Percentiles rank a stretch among this genome's conserved stretches.
Conservation (phyloP, 371 early-diverging fungal species). For the Zancudomyces culisetae region DNA sequence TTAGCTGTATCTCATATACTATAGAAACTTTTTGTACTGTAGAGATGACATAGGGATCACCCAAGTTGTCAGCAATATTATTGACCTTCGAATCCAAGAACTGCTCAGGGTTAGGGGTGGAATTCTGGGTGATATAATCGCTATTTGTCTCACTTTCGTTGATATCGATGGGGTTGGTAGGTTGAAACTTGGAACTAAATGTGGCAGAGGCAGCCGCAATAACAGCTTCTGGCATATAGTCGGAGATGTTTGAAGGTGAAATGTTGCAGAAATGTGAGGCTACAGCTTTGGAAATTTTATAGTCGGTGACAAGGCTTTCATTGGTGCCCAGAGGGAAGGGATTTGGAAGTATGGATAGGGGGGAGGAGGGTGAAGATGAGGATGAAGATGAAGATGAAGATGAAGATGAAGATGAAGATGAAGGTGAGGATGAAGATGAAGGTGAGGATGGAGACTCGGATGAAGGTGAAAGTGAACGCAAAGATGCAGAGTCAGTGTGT, state of each 20-base stretch:
- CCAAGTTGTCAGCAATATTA: background rate
- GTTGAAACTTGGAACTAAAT: background rate
- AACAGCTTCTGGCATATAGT: conserved; percentile 16
- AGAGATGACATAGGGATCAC: background rate
- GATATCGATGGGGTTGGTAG: background rate
- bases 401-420: too few relatives aligned
- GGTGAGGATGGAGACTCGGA: too few relatives aligned
- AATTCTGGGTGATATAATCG: background rate
- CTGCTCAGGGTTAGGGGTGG: background rate
- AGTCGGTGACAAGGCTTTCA: conserved; percentile 12
- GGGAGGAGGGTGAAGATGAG: too few relatives aligned
- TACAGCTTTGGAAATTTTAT: conserved; percentile 17
- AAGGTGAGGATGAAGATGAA: background rate
- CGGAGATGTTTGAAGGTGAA: conserved; percentile 9
- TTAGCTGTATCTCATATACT: background rate
- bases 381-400: too few relatives aligned
- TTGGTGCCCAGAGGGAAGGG: conserved; percentile 25
- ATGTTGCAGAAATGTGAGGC: conserved; percentile 18
- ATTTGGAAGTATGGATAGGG: too few relatives aligned
- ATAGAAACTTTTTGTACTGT: background rate
- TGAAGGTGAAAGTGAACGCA: background rate
- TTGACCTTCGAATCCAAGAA: background rate
- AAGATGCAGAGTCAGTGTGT: too few relatives aligned
- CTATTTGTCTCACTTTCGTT: background rate
- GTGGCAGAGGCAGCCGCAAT: conserved; percentile 11